Conservation (phyloP, 345 rosid genomes). For the Citrus hindsii region DNA sequence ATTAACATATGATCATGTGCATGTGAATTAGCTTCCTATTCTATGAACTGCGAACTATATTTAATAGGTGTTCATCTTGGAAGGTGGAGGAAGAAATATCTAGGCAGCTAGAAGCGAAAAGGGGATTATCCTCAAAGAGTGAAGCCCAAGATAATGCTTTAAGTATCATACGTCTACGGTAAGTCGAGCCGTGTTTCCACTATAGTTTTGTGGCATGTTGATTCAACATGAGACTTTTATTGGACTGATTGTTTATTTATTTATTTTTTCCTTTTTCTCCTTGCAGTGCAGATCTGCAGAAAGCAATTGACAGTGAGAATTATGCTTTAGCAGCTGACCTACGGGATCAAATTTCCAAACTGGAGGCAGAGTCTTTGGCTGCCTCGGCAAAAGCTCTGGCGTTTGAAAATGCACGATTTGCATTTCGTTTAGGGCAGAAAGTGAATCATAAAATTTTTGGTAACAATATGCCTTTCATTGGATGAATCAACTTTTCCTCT, state of each 20-base stretch:
- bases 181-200: conserved; percentile 16
- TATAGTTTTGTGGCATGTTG: background rate
- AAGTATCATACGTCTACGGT: conserved; percentile 72
- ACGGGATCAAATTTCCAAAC: conserved; percentile 67
- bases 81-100: conserved; percentile 85
- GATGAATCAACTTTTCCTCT: conserved; percentile 1
- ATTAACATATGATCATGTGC: background rate
- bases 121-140: conserved; percentile 84
- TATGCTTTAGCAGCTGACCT: conserved; percentile 74
- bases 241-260: background rate
- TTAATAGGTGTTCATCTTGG: conserved; percentile 25
- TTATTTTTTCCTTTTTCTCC: conserved; percentile 5
- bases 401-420: conserved; percentile 70
- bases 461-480: conserved; percentile 22
- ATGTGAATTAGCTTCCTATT: conserved; percentile 7
- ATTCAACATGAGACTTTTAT: background rate
- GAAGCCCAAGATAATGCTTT: conserved; percentile 95
- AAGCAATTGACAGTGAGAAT: conserved; percentile 72
- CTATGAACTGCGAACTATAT: conserved; percentile 3
- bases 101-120: conserved; percentile 59
- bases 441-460: conserved; percentile 77
- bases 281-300: conserved; percentile 83
- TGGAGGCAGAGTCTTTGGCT: conserved; percentile 86
- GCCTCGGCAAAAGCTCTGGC: conserved; percentile 82
- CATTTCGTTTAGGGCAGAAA: conserved; percentile 93